Base-by-base conservation (phyloP, 2,329 filamentous ascomycete genomes). In the Aspergillus japonicus region DNA sequence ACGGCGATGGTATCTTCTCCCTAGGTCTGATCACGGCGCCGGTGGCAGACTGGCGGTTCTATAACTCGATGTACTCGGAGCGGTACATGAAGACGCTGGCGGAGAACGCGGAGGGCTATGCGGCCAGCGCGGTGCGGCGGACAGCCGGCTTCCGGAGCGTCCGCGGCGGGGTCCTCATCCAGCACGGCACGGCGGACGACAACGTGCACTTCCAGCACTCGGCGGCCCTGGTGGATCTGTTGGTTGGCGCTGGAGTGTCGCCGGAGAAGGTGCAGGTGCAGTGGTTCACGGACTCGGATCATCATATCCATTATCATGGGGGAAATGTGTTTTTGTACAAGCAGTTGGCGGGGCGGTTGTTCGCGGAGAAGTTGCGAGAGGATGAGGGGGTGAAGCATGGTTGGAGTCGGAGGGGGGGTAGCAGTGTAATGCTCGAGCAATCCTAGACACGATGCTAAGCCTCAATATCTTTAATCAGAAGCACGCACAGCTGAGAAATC, bases 171-270 rank as follows among this genome's bases (percentile, higher is more conserved):
- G 85, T 89, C 62, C 76, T 86, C 5, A 79, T 90, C 48, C 81
- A 87, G 61, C 88, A 90, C 67, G 88, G 87, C 0, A 85, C 85
- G 0, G 87, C 86, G 0, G 88, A 90, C 63, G 88, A 90, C 66
- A 90, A 90, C 54, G 88, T 90, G 14, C 88, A 90, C 68, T 89
- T 88, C 69, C 87, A 90, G 74, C 85, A 90, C 62, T 68, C 83
- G 0, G 87, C 87, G 0, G 85, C 83, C 0, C 71, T 90, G 35
- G 75, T 86, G 0, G 87, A 90, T 65, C 71, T 87, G 23, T 73
- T 90, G 0, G 84, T 89, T 33, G 81, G 82, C 0, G 81, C 75
- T 0, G 83, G 83, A 0, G 85, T 90, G 0, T 80, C 82, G 0
- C 85, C 87, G 0, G 77, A 82, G 59, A 86, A 88, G 77, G 79